phyloP scores from a whole-genome alignment of 1,139 yeast genomes.

The Taphrina betulina region DNA sequence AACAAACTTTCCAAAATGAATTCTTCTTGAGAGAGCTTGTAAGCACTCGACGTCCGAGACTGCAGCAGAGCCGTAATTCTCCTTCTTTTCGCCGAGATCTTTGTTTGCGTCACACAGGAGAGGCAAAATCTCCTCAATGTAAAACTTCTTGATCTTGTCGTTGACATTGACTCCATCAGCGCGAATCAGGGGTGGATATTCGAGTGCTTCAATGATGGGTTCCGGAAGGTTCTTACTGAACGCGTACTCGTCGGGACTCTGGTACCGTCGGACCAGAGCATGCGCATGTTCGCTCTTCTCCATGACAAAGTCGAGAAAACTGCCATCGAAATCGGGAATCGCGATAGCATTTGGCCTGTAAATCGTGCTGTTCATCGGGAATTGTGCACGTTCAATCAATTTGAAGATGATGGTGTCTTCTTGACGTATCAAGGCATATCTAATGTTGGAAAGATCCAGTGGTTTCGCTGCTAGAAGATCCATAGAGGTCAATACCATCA shows the following conservation, averaged over 20 bases:
- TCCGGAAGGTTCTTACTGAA: slow-evolving; percentile 65
- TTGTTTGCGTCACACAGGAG: slow-evolving; percentile 54
- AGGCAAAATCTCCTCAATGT: slow-evolving; percentile 72
- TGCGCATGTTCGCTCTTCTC: slow-evolving; percentile 74
- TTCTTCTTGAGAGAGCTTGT: slow-evolving; percentile 87
- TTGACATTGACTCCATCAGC: slow-evolving; percentile 76
- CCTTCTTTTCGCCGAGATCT: slow-evolving; percentile 60
- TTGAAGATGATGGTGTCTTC: slow-evolving; percentile 94
- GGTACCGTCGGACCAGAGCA: slow-evolving; percentile 77
- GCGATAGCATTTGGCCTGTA: slow-evolving; percentile 60
- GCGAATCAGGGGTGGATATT: slow-evolving; percentile 76
- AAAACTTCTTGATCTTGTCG: slow-evolving; percentile 61
- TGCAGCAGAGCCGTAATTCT: slow-evolving; percentile 85
- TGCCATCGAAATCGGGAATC: slow-evolving; percentile 70
- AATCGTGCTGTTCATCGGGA: slow-evolving; percentile 70
- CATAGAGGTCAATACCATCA: slow-evolving; percentile 50
- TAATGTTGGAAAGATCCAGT: slow-evolving; percentile 72
- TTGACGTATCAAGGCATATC: slow-evolving; percentile 84
- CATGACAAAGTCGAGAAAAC: slow-evolving; percentile 83
- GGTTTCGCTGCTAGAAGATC: slow-evolving; percentile 70
- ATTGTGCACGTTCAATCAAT: slow-evolving; percentile 88
- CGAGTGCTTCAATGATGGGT: slow-evolving; percentile 72
- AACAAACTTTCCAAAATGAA: slow-evolving; percentile 90
- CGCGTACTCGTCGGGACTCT: slow-evolving; percentile 94
- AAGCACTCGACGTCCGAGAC: slow-evolving; percentile 79